These are phyloP conservation scores for Emydomyces testavorans DNA, from an alignment of 2,329 filamentous ascomycete species.

Conservation along the genomic window DNA sequence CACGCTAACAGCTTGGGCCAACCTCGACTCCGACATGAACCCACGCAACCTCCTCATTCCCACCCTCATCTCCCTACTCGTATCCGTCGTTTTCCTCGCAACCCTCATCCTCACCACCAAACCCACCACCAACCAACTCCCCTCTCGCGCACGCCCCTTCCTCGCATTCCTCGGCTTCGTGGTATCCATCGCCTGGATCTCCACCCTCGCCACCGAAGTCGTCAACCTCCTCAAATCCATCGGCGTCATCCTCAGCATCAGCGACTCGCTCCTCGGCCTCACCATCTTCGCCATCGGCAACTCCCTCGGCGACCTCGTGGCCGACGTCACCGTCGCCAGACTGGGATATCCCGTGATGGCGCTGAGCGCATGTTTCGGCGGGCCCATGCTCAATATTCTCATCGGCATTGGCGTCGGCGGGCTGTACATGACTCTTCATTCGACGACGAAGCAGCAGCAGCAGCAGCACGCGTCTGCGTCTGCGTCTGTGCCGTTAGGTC, in stretches of 20 bases:
- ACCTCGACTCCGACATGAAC: constrained; percentile 47
- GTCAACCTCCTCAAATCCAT: constrained; percentile 89
- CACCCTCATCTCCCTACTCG: constrained; percentile 53
- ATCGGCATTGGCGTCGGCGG: constrained; percentile 89
- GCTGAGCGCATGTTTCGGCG: constrained; percentile 87
- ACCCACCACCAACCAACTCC: constrained; percentile 43
- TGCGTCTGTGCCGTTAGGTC: constrained; percentile 33
- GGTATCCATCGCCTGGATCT: constrained; percentile 92
- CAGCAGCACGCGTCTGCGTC: too few relatives aligned
- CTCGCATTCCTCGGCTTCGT: constrained; percentile 83
- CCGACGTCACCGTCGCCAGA: constrained; percentile 84
- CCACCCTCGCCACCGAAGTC: constrained; percentile 87
- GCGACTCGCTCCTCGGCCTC: constrained; percentile 83
- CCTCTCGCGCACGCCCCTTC: constrained; percentile 62
- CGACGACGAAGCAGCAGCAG: constrained; percentile 66
- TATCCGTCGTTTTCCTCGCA: constrained; percentile 55
- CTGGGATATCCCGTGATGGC: constrained; percentile 97
- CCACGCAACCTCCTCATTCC: constrained; percentile 45
- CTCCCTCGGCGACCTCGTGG: constrained; percentile 84
- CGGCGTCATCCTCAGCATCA: constrained; percentile 83
- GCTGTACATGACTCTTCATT: constrained; percentile 71
- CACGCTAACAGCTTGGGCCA: constrained; percentile 54
- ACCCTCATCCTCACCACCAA: constrained; percentile 52
- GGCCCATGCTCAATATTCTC: constrained; percentile 93
- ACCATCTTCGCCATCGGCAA: constrained; percentile 97